Evolutionary conservation across 1,139 yeast species (phyloP).

Genomic region (Lodderomyces pseudojiufengensis): DNA sequence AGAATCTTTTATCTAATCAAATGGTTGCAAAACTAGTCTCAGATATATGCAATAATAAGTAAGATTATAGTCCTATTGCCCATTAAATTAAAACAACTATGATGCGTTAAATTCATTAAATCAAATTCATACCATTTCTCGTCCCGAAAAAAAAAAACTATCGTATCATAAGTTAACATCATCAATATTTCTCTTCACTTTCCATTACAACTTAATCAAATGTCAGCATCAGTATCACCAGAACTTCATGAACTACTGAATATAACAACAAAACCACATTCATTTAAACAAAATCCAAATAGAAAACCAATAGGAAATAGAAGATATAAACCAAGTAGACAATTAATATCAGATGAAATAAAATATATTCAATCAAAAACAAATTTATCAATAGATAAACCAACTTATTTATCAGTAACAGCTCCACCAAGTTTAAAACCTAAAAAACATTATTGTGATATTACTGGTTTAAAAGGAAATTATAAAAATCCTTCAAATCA

Average conservation of each 20-base stretch:
- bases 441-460: conserved; percentile 82
- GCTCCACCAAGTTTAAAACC: conserved; percentile 92
- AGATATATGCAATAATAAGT: too few species aligned
- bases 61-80: too few species aligned
- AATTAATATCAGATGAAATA: conserved; percentile 73
- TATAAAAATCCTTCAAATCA: conserved; percentile 78
- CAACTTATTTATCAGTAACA: conserved; percentile 60
- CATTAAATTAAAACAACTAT: neutral
- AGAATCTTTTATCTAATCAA: too few species aligned
- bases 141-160: neutral
- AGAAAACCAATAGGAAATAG: conserved; percentile 47
- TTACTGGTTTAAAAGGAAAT: conserved; percentile 80
- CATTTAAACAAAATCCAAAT: conserved; percentile 52
- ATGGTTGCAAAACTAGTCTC: too few species aligned
- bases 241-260: conserved; percentile 38
- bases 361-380: conserved; percentile 49
- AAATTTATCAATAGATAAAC: conserved; percentile 41
- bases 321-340: conserved; percentile 74
- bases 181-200: too few species aligned
- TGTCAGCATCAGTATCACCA: conserved; percentile 7
- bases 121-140: too few species aligned
- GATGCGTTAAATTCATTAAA: too few species aligned
- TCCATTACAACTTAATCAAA: neutral
- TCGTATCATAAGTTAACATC: too few species aligned
- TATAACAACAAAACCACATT: conserved; percentile 39